Evolutionary conservation across 2,329 filamentous ascomycete species (phyloP), one percentile per base, ranked within the genome.

Genomic region (Aspergillus clavatus): DNA sequence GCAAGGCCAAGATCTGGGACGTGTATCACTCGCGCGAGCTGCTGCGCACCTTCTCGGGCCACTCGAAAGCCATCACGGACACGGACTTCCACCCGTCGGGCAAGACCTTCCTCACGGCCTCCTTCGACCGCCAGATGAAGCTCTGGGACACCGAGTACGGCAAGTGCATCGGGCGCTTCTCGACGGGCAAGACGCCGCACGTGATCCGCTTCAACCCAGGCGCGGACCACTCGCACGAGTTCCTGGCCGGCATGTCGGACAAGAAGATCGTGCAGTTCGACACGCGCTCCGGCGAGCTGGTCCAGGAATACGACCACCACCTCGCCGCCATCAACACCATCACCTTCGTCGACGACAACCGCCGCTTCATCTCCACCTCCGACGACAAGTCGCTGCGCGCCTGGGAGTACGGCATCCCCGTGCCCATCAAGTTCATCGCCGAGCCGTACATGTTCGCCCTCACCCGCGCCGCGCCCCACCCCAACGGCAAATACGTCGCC

Each of bases 211-310:
- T 97, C 77, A 95, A 97, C 69, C 90, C 91, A 0, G 81, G 83
- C 39, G 73, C 78, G 0, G 83, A 86, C 43, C 82, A 85, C 54
- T 81, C 84, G 7, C 86, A 93, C 65, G 91, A 97, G 67, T 98
- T 98, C 69, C 72, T 98, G 45, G 90, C 89, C 1, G 93, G 93
- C 60, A 94, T 97, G 88, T 93, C 88, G 28, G 91, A 98, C 70
- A 98, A 98, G 76, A 96, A 96, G 75, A 98, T 98, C 57, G 79
- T 98, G 33, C 93, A 98, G 64, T 98, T 94, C 69, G 93, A 98
- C 68, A 90, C 84, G 2, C 81, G 94, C 22, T 83, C 84, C 5
- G 82, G 81, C 55, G 83, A 94, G 59, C 78, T 93, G 47, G 87
- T 95, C 10, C 94, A 98, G 64, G 93, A 97, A 73, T 98, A 98